Evolutionary conservation across 1,139 yeast species (phyloP).

Genomic region (Geotrichum cucujoidarum): DNA sequence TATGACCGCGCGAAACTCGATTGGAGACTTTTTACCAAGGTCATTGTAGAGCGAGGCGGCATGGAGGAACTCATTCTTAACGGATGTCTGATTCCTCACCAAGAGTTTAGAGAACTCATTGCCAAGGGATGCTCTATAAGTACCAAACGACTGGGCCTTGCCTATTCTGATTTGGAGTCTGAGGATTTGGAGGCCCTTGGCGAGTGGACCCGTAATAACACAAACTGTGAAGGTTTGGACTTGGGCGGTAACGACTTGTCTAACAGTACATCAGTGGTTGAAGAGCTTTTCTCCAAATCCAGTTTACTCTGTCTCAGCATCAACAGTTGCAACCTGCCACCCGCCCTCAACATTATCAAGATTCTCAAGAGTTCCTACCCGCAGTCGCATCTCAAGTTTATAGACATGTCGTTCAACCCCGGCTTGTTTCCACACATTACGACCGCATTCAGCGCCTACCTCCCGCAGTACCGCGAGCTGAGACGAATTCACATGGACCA

Average conservation of each 20-base stretch:
- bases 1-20: conserved; percentile 62
- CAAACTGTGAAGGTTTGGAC: conserved; percentile 74
- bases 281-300: conserved; percentile 4
- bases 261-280: conserved; percentile 20
- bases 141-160: conserved; percentile 73
- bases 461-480: conserved; percentile 62
- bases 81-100: conserved; percentile 64
- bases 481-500: conserved; percentile 75
- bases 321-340: conserved; percentile 57
- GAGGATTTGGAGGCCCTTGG: conserved; percentile 54
- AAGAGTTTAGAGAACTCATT: conserved; percentile 45
- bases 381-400: conserved; percentile 56
- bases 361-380: conserved; percentile 48
- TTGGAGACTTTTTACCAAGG: conserved; percentile 65
- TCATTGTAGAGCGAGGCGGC: conserved; percentile 59
- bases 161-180: conserved; percentile 58
- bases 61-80: conserved; percentile 78
- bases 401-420: conserved; percentile 74
- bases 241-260: conserved; percentile 49
- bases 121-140: conserved; percentile 48
- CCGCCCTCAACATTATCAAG: conserved; percentile 51
- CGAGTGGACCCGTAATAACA: conserved; percentile 54
- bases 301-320: conserved; percentile 58
- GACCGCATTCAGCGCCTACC: conserved; percentile 52
- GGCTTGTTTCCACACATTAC: conserved; percentile 67